These are phyloP conservation scores for Geosiphon pyriformis DNA, from an alignment of 192 early-diverging fungal species.

Conservation along the genomic window DNA sequence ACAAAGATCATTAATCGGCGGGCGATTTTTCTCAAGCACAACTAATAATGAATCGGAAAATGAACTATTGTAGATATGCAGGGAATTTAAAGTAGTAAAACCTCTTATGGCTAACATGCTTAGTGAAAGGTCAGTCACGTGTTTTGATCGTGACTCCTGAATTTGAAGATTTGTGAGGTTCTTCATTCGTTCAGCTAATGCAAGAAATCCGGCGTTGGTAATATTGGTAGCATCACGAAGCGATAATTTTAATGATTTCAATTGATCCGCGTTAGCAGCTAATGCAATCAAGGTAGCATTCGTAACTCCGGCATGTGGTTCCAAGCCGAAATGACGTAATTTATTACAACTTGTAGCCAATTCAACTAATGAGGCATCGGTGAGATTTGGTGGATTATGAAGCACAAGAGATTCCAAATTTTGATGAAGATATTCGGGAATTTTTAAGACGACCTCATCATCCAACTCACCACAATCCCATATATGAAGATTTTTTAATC, in stretches of 20 bases:
- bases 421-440: conserved; percentile 2
- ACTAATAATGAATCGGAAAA: conserved; percentile 10
- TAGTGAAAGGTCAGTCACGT: conserved; percentile 11
- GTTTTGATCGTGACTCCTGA: conserved; percentile 7
- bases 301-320: conserved; percentile 17
- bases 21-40: background rate
- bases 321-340: conserved; percentile 12
- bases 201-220: conserved; percentile 15
- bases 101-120: conserved; percentile 3
- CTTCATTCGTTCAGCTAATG: conserved; percentile 1
- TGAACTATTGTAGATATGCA: conserved; percentile 21
- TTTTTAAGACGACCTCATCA: background rate
- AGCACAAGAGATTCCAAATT: conserved; percentile 19
- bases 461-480: conserved; percentile 14
- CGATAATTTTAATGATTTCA: conserved; percentile 16
- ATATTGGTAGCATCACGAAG: background rate
- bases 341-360: conserved; percentile 12
- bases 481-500: conserved; percentile 18
- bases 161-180: conserved; percentile 7
- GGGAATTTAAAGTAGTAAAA: conserved; percentile 1
- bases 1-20: conserved; percentile 22
- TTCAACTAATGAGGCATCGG: conserved; percentile 12
- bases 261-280: conserved; percentile 5
- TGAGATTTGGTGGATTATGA: conserved; percentile 14
- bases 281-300: conserved; percentile 6